Evolutionary conservation across 1,284 basidiomycete genomes (phyloP).

Genomic region (Fomitopsis betulina): DNA sequence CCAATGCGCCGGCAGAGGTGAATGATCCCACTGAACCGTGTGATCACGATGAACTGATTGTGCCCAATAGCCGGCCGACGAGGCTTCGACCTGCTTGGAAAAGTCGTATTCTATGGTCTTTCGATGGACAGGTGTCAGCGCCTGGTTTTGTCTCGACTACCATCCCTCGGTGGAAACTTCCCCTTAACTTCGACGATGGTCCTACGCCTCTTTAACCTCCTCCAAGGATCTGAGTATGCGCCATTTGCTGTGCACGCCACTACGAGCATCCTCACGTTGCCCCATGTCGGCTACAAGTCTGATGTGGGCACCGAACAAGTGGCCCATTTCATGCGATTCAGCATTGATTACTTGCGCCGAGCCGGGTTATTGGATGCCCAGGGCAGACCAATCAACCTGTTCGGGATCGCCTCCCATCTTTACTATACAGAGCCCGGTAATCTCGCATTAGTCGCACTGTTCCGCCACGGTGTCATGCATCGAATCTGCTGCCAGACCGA

Average conservation of each 20-base stretch:
- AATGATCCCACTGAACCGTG: neutral
- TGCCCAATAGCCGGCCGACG: slow-evolving; percentile 37
- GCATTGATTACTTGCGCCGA: slow-evolving; percentile 64
- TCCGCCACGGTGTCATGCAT: slow-evolving; percentile 57
- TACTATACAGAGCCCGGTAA: slow-evolving; percentile 70
- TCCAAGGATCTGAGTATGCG: slow-evolving; percentile 54
- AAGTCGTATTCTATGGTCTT: slow-evolving; percentile 68
- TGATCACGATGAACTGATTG: neutral
- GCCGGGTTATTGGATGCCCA: slow-evolving; percentile 43
- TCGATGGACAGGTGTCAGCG: slow-evolving; percentile 58
- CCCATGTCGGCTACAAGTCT: slow-evolving; percentile 52
- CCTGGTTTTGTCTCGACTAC: slow-evolving; percentile 57
- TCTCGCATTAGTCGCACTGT: slow-evolving; percentile 54
- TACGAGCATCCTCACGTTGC: slow-evolving; percentile 47
- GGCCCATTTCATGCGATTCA: slow-evolving; percentile 64
- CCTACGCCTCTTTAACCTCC: slow-evolving; percentile 58
- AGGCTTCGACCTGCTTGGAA: slow-evolving; percentile 65
- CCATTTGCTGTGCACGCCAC: slow-evolving; percentile 45
- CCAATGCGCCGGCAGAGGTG: slow-evolving; percentile 52
- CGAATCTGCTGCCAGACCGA: slow-evolving; percentile 41
- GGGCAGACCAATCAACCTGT: slow-evolving; percentile 58
- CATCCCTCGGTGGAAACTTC: slow-evolving; percentile 58
- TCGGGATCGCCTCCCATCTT: slow-evolving; percentile 50
- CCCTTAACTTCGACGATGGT: slow-evolving; percentile 62
- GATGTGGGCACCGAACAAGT: slow-evolving; percentile 50